These are phyloP conservation scores for Calonectria fujianensis DNA, from an alignment of 2,329 filamentous ascomycete species.

Conservation along the genomic window DNA sequence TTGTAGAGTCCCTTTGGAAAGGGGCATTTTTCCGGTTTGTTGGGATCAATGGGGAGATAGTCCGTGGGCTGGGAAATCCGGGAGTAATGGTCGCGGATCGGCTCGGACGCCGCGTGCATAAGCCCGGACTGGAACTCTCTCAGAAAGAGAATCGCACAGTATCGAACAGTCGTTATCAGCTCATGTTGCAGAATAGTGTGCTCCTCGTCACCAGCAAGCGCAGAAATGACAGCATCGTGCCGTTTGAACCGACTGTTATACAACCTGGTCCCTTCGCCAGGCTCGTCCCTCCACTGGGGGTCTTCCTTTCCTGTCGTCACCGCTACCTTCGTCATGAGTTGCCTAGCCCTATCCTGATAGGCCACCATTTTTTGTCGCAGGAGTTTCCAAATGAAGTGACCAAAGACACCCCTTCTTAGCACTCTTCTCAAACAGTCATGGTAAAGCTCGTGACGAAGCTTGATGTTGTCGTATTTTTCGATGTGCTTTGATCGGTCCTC, in stretches of 20 bases:
- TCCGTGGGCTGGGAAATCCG: not conserved
- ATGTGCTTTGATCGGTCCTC: slow-evolving; percentile 4
- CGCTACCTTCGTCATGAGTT: not conserved
- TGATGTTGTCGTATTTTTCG: slow-evolving; percentile 22
- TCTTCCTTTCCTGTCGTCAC: not conserved
- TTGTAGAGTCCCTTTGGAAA: slow-evolving; percentile 36
- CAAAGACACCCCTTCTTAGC: slow-evolving; percentile 48
- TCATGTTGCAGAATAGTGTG: not conserved
- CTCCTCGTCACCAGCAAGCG: not conserved
- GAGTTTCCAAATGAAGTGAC: slow-evolving; percentile 46
- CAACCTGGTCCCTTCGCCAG: not conserved
- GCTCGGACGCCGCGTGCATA: slow-evolving; percentile 48
- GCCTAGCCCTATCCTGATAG: not conserved
- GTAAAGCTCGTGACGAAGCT: slow-evolving; percentile 40
- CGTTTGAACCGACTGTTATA: not conserved
- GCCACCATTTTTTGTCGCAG: not conserved
- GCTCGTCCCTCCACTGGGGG: not conserved
- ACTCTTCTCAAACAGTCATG: slow-evolving; percentile 44
- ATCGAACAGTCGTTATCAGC: slow-evolving; percentile 37
- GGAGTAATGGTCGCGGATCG: slow-evolving; percentile 44
- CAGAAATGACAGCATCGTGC: not conserved
- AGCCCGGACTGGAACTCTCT: slow-evolving; percentile 50
- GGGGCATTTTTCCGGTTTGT: not conserved
- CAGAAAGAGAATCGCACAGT: slow-evolving; percentile 47
- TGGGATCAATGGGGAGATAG: not conserved